Conservation (phyloP, 2,329 filamentous ascomycete genomes). For the Pochonia chlamydosporia region DNA sequence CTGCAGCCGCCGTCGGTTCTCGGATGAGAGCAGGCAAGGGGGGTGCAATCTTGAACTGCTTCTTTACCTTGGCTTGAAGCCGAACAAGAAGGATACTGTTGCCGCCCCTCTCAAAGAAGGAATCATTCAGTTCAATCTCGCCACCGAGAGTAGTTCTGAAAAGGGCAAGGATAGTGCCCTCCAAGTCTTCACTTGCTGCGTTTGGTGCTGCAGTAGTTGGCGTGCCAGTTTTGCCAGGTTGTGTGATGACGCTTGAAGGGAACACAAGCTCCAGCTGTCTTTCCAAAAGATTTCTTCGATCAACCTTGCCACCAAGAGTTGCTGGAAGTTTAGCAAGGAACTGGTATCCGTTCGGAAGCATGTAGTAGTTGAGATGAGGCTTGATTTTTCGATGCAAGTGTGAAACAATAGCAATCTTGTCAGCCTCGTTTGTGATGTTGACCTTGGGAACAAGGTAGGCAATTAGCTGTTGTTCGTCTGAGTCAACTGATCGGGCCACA, state of each 20-base stretch:
- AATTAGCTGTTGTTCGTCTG: slow-evolving; percentile 17
- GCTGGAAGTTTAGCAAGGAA: slow-evolving; percentile 14
- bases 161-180: slow-evolving; percentile 13
- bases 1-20: slow-evolving; percentile 17
- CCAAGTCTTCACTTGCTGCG: slow-evolving; percentile 7
- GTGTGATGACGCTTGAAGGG: slow-evolving; percentile 7
- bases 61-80: slow-evolving; percentile 19
- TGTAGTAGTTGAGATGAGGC: slow-evolving; percentile 19
- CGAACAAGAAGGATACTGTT: slow-evolving; percentile 20
- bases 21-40: slow-evolving; percentile 18
- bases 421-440: slow-evolving; percentile 7
- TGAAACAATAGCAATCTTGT: slow-evolving; percentile 11
- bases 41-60: slow-evolving; percentile 18
- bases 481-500: slow-evolving; percentile 13
- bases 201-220: not conserved
- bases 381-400: slow-evolving; percentile 15
- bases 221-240: not conserved
- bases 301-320: slow-evolving; percentile 18
- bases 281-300: slow-evolving; percentile 14
- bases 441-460: slow-evolving; percentile 16
- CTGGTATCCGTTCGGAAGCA: slow-evolving; percentile 19
- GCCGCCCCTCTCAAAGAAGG: slow-evolving; percentile 20
- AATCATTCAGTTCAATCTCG: slow-evolving; percentile 12
- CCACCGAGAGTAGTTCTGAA: slow-evolving; percentile 14
- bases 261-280: slow-evolving; percentile 14